Percentiles rank a stretch among this genome's conserved stretches.
Evolutionary conservation across 768 basidiomycete genomes (phyloP).

Genomic region (Leccinum pellstonianum): DNA sequence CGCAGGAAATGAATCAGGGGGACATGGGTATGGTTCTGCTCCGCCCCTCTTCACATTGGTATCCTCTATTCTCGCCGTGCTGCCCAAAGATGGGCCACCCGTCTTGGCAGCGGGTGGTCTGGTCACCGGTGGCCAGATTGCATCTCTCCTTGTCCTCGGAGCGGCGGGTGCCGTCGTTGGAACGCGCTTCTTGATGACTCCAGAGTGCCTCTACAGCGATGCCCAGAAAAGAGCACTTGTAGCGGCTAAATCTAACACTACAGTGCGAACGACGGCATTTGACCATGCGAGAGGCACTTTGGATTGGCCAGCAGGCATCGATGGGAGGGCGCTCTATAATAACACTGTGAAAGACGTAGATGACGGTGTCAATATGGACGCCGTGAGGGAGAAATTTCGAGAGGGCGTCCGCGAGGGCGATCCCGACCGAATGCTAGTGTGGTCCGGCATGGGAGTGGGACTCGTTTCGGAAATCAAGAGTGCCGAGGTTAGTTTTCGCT

Average conservation of each 20-base stretch:
- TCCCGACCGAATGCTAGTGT: slow-evolving; percentile 52
- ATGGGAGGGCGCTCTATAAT: slow-evolving; percentile 51
- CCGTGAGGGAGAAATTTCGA: slow-evolving; percentile 43
- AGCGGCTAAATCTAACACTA: slow-evolving; percentile 41
- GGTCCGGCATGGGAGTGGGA: slow-evolving; percentile 69
- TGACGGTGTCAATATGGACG: slow-evolving; percentile 42
- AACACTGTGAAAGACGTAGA: slow-evolving; percentile 58
- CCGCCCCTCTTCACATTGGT: slow-evolving; percentile 62
- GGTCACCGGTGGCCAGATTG: slow-evolving; percentile 60
- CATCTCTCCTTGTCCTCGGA: slow-evolving; percentile 63
- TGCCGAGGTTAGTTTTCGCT: slow-evolving; percentile 36
- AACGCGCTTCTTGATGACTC: slow-evolving; percentile 71
- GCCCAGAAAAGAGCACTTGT: slow-evolving; percentile 54
- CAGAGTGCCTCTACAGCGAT: slow-evolving; percentile 59
- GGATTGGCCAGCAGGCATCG: slow-evolving; percentile 60
- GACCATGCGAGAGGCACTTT: slow-evolving; percentile 55
- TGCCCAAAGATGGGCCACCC: slow-evolving; percentile 45
- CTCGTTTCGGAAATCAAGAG: slow-evolving; percentile 47
- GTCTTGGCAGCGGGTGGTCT: slow-evolving; percentile 78
- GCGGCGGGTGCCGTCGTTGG: slow-evolving; percentile 69
- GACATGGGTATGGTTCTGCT: slow-evolving; percentile 61
- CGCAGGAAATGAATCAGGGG: slow-evolving; percentile 76
- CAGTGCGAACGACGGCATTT: slow-evolving; percentile 62
- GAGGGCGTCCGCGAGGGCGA: slow-evolving; percentile 47
- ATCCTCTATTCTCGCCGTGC: slow-evolving; percentile 47